Evolutionary conservation across 345 rosid species (phyloP), one percentile per base, ranked within the genome.

Genomic region (Cardamine chenopodiifolia): DNA sequence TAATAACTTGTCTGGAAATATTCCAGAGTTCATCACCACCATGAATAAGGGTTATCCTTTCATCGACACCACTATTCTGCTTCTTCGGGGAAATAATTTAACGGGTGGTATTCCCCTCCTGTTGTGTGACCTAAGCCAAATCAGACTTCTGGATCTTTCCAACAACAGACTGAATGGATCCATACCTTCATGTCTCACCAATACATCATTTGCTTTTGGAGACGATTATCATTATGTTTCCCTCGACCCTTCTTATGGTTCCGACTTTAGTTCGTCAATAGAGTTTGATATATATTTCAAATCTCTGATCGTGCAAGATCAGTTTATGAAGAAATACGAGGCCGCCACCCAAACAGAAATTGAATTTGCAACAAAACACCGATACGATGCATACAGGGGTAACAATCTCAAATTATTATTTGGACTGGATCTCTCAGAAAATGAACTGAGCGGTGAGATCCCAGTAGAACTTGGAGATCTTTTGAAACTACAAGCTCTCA

Each of bases 381-480:
- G 52, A 17, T 50, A 61, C 26, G 76, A 72, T 62, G 3, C 69
- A 0, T 72, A 72, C 42, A 13, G 1, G 26, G 68, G 62, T 50
- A 9, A 1, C 1, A 68, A 17, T 26, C 54, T 68, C 4, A 0
- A 0, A 2, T 8, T 1, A 2, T 26, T 85, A 28, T 75, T 48
- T 2, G 88, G 84, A 23, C 15, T 83, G 0, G 85, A 84, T 39
- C 66, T 85, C 15, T 82, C 86, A 2, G 29, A 42, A 5, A 86
- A 86, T 10, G 72, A 72, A 4, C 35, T 84, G 1, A 45, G 40
- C 0, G 84, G 85, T 11, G 22, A 66, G 6, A 83, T 86, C 59
- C 84, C 88, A 8, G 0, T 0, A 3, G 70, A 76, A 13, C 0
- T 86, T 0, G 86, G 85, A 13, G 7, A 35, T 31, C 60, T 83